Base-by-base conservation (phyloP, 108 stramenopile species). In the Skeletonema potamos region DNA sequence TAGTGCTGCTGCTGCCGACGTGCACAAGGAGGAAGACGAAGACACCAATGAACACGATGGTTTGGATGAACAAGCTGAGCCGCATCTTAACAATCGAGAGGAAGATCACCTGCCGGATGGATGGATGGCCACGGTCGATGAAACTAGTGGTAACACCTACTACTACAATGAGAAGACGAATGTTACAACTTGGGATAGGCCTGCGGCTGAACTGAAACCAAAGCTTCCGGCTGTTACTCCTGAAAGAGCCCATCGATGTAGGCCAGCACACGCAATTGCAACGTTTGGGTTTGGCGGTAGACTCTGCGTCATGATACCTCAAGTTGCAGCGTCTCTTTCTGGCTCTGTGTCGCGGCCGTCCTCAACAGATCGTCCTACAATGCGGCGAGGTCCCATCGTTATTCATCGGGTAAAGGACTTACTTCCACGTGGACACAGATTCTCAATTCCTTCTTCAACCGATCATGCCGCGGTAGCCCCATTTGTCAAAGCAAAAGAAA, bases 121-220 rank as follows among this genome's bases (percentile, higher is more conserved):
- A 4, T 51, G 48, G 48, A 2, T 51, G 0, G 48, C 18, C 20
- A 10, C 48, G 1, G 48, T 51, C 22, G 48, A 51, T 22, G 48
- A 51, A 51, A 22, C 48, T 9, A 51, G 20, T 51, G 48, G 48
- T 22, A 51, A 22, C 17, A 74, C 66, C 12, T 94, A 94, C 59
- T 92, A 85, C 60, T 92, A 86, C 85, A 92, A 92, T 61, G 65
- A 55, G 2, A 66, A 61, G 24, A 86, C 87, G 0, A 80, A 82
- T 48, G 86, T 85, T 70, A 92, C 89, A 15, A 75, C 73, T 71
- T 95, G 94, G 94, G 91, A 91, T 17, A 70, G 58, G 37, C 94
- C 94, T 10, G 78, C 55, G 22, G 22, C 51, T 30, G 77, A 57
- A 20, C 20, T 6, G 20, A 51, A 20, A 27, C 11, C 34, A 39